Evolutionary conservation across 805 yeast species (phyloP).

Genomic region (Torulaspora indica): DNA sequence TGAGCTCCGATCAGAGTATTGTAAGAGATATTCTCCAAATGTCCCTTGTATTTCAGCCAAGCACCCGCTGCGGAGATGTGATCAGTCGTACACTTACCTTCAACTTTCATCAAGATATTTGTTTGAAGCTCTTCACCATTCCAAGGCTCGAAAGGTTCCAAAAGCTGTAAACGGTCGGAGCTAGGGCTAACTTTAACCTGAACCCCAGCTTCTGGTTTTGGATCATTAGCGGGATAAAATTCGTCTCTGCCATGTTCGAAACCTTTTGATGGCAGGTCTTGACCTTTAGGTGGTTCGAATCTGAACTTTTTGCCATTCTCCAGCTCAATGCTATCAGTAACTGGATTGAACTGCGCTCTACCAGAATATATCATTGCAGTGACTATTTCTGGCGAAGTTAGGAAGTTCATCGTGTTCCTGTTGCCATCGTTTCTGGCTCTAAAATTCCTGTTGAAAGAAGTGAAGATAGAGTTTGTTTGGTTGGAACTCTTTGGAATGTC

Average conservation of each 20-base stretch:
- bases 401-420: conserved; percentile 93
- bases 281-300: conserved; percentile 76
- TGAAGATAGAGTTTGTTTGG: conserved; percentile 83
- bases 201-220: conserved; percentile 57
- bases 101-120: conserved; percentile 78
- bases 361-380: conserved; percentile 97
- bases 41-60: conserved; percentile 98
- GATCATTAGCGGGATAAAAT: conserved; percentile 70
- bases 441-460: conserved; percentile 97
- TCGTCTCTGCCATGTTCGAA: conserved; percentile 69
- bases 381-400: conserved; percentile 97
- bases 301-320: conserved; percentile 68
- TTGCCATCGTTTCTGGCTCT: conserved; percentile 98
- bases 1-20: conserved; percentile 96
- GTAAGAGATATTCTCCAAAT: conserved; percentile 88
- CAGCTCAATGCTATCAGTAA: conserved; percentile 74
- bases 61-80: conserved; percentile 98
- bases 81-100: conserved; percentile 98
- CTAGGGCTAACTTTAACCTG: conserved; percentile 69
- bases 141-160: conserved; percentile 88
- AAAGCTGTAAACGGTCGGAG: conserved; percentile 86
- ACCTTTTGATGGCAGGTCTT: conserved; percentile 76
- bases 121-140: conserved; percentile 75
- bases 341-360: conserved; percentile 85
- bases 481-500: conserved; percentile 61